phyloP scores from a whole-genome alignment of 1,284 basidiomycete genomes.

The Papiliotrema terrestris region DNA sequence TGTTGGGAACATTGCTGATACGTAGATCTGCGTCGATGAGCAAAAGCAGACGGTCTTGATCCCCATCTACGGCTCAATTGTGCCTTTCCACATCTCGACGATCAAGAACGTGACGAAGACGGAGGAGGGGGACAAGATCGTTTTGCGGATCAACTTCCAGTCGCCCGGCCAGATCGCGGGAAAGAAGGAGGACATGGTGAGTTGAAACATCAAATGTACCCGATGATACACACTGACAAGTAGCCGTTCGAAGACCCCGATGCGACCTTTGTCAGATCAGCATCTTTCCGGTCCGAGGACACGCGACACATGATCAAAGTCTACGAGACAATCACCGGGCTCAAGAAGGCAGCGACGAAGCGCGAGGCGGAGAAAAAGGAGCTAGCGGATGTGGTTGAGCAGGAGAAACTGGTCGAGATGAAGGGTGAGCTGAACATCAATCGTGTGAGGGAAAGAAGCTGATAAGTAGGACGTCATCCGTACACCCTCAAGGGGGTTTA shows the following conservation, averaged over 20 bases:
- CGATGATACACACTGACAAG: not conserved
- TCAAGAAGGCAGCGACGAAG: constrained; percentile 97
- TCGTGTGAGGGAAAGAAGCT: not conserved
- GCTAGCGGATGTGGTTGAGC: constrained; percentile 95
- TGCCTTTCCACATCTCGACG: constrained; percentile 97
- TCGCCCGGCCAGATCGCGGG: constrained; percentile 96
- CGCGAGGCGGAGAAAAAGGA: constrained; percentile 97
- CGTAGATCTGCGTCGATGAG: constrained; percentile 84
- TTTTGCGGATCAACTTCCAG: constrained; percentile 96
- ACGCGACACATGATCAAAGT: constrained; percentile 83
- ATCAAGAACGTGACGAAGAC: constrained; percentile 98
- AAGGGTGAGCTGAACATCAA: constrained; percentile 56
- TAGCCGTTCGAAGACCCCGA: constrained; percentile 97
- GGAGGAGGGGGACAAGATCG: constrained; percentile 93
- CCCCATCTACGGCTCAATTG: constrained; percentile 91
- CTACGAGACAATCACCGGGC: constrained; percentile 85
- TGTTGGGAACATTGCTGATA: not conserved
- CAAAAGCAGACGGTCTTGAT: constrained; percentile 85
- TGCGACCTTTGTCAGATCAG: constrained; percentile 91
- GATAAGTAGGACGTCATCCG: constrained; percentile 59
- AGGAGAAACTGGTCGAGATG: constrained; percentile 80
- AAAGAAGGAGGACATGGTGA: constrained; percentile 95
- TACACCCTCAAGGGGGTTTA: constrained; percentile 86
- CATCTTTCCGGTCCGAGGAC: constrained; percentile 90
- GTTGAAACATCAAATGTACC: constrained; percentile 2